Conservation (phyloP, 2,329 filamentous ascomycete species). For the Mycosphaerella sp. region DNA sequence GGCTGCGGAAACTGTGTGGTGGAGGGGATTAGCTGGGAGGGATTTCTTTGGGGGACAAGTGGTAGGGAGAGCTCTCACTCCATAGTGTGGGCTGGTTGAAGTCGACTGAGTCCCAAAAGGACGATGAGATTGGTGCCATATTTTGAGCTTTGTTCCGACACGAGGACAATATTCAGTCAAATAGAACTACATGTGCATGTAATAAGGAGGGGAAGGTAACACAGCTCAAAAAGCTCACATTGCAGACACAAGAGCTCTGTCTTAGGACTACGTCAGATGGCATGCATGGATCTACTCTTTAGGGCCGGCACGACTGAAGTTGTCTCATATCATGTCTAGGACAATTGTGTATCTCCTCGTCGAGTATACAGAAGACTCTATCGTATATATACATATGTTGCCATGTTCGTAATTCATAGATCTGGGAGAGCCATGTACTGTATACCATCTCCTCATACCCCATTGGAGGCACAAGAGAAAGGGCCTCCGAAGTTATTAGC, state of each 20-base stretch:
- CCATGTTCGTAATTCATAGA: neutral
- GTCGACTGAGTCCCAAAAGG: constrained; percentile 36
- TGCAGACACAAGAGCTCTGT: neutral
- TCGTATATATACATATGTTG: neutral
- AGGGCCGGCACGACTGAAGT: too few species aligned
- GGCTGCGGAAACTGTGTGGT: constrained; percentile 33
- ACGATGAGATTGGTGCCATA: constrained; percentile 27
- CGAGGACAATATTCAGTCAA: neutral
- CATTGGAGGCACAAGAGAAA: constrained; percentile 5
- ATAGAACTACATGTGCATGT: too few species aligned
- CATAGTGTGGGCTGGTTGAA: constrained; percentile 44
- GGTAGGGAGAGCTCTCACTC: constrained; percentile 37
- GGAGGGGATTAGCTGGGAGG: constrained; percentile 2
- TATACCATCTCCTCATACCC: neutral
- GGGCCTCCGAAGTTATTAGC: constrained; percentile 53
- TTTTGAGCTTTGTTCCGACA: neutral
- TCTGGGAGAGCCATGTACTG: neutral
- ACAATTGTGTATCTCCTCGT: neutral
- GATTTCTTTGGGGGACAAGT: neutral
- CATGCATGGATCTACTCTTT: neutral
- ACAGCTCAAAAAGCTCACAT: neutral
- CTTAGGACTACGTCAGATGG: neutral
- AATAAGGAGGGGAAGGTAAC: neutral
- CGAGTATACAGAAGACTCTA: neutral
- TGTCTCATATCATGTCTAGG: too few species aligned